These are phyloP conservation scores for Neofusicoccum sp. DNA, from an alignment of 2,329 filamentous ascomycete species.

Conservation along the genomic window DNA sequence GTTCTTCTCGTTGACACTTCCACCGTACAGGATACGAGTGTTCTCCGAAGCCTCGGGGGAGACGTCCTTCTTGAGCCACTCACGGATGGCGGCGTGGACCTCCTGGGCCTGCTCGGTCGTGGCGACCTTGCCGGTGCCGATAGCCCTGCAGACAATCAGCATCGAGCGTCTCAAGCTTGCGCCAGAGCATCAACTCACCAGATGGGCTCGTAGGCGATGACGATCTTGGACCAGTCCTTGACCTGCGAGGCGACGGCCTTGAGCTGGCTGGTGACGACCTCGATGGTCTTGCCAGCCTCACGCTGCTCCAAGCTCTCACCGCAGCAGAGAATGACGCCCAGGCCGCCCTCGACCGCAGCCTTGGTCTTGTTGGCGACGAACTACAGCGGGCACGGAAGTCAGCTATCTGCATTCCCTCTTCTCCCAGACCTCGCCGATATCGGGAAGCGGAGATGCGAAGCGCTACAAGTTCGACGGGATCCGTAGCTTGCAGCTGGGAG, in stretches of 20 bases:
- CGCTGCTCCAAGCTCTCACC: slow-evolving; percentile 94
- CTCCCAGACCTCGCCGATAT: background rate
- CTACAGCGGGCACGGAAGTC: too few relatives aligned
- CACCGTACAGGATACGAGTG: slow-evolving; percentile 94
- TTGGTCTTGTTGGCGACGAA: slow-evolving; percentile 94
- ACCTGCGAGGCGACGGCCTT: slow-evolving; percentile 75
- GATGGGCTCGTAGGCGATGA: slow-evolving; percentile 98
- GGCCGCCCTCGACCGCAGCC: slow-evolving; percentile 79
- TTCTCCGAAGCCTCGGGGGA: slow-evolving; percentile 77
- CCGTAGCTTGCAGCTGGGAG: background rate
- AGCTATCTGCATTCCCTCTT: background rate
- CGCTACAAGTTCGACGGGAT: background rate
- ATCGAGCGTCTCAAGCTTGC: background rate
- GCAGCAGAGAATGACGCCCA: slow-evolving; percentile 94
- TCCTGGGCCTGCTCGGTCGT: slow-evolving; percentile 43
- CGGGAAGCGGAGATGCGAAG: too few relatives aligned
- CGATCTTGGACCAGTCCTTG: slow-evolving; percentile 88
- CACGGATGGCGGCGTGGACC: slow-evolving; percentile 73
- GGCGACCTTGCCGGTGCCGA: slow-evolving; percentile 70
- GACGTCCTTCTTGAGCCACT: slow-evolving; percentile 74
- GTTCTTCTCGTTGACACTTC: slow-evolving; percentile 98
- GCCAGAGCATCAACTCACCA: slow-evolving; percentile 64
- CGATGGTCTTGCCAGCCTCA: slow-evolving; percentile 79
- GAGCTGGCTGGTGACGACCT: slow-evolving; percentile 82
- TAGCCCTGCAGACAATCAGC: slow-evolving; percentile 51